Evolutionary conservation across 2,329 filamentous ascomycete genomes (phyloP), one percentile per base, ranked within the genome.

Genomic region (Hypocreales sp.): DNA sequence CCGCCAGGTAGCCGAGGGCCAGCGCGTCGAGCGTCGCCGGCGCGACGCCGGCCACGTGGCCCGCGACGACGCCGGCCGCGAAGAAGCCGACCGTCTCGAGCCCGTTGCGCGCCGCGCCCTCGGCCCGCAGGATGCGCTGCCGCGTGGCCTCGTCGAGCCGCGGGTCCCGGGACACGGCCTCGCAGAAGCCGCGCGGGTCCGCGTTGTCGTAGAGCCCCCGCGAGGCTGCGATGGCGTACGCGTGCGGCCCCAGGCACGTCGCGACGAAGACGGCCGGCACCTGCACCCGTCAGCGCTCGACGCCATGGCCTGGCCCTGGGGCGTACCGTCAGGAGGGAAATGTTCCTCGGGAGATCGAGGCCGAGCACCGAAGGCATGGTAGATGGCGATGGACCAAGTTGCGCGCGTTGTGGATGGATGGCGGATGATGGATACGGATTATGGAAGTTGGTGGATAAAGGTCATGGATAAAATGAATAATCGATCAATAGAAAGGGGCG

Each of bases 51-150:
- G 59, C 48, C n/a, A 45, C 40, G 40, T 62, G 64, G 35, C 55
- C 61, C 11, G 61, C 61, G 20, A 57, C 45, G 12, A 67, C 48
- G 22, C 43, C 52, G 4, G 50, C 51, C 9, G 57, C 50, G 39
- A 51, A 61, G 35, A 59, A 38, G 25, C 53, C 55, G 8, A 64
- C 33, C 4, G 53, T 56, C 43, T 64, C 59, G 34, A 58, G 50
- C 33, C 47, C 53, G 38, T 64, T 64, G 21, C 46, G 40, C 5
- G 47, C 39, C 5, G 61, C 58, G 14, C 63, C 61, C 40, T 75
- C 61, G 16, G 61, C 56, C 26, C 67, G 60, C 22, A 71, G 44
- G 17, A 64, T 53, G 28, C 58, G 57, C 41, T 69, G 71, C 41
- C 74, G 66, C 15, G 54, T 57, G 44, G 67, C 35, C 4, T 5